Evolutionary conservation across 164 flowering plant genomes (phyloP), one percentile per base, ranked within the genome.

Genomic region (Vitis cinerea): DNA sequence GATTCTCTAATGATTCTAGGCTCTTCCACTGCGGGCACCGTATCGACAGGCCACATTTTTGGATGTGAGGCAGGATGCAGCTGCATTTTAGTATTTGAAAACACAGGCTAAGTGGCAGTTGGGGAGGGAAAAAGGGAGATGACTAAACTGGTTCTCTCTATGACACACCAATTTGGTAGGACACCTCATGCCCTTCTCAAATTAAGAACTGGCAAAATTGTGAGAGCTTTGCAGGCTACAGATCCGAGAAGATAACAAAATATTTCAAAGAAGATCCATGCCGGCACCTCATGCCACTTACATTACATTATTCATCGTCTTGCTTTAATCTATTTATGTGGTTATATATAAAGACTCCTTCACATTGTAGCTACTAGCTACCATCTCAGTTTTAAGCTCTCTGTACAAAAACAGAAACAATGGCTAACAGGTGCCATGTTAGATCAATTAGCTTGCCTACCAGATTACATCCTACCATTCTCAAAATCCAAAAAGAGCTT

Each of bases 401-500:
- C 17, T 61, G 44, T 59, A 10, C 54, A 68, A 59, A 63, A 47
- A 53, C 15, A 54, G 2, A 58, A 71, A 29, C 10, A n/a, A 78
- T 81, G 81, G 79, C 79, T 29, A 56, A 61, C 50, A 51, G 44
- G 9, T 64, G 64, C 62, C 37, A 67, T 27, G 50, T 64, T 50
- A 61, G 90, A 64, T 84, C 90, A 5, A 66, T 78, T 15, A 83
- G 87, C 68, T 78, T 83, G 66, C 88, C 86, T 53, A 50, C 81
- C 50, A 70, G 80, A 62, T 78, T 78, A 8, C 82, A 84, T 67
- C 87, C 86, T 2, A 72, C 48, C 57, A 68, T 74, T 23, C 8
- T 62, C 17, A 68, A n/a, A 37, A 50, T 76, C 13, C 80, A 83
- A 55, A 66, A 76, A 16, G 76, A 80, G 76, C 76, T 87, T 4